Evolutionary conservation across 768 basidiomycete genomes (phyloP).

Genomic region (Naganishia antarctica): DNA sequence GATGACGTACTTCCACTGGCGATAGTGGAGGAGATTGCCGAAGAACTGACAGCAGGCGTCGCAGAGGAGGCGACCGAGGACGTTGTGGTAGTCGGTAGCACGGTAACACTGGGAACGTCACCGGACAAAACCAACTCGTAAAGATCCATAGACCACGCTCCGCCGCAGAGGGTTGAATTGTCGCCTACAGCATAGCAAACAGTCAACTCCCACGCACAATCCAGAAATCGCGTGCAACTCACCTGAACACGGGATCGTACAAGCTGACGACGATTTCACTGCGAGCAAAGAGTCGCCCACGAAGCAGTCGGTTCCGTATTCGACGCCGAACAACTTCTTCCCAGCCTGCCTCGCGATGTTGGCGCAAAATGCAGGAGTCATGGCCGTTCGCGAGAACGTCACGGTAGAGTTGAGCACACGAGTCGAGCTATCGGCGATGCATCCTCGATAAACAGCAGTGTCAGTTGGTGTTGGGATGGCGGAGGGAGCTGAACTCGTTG

Average conservation of each 20-base stretch:
- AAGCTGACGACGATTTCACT: not conserved
- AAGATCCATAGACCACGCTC: not conserved
- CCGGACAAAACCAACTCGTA: too few relatives aligned
- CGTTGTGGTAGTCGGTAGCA: too few relatives aligned
- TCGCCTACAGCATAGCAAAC: too few relatives aligned
- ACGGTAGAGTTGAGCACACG: constrained; percentile 3
- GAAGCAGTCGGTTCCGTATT: not conserved
- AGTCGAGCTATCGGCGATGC: not conserved
- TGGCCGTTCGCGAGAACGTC: not conserved
- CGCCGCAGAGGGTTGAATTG: not conserved
- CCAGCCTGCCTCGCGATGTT: constrained; percentile 3
- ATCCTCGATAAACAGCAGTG: constrained; percentile 4
- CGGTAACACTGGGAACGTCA: too few relatives aligned
- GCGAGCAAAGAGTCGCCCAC: not conserved
- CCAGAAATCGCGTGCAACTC: not conserved
- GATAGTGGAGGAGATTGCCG: too few relatives aligned
- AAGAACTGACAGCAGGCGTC: too few relatives aligned
- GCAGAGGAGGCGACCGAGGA: too few relatives aligned
- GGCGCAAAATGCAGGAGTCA: not conserved
- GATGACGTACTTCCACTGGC: too few relatives aligned
- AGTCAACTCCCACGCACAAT: too few relatives aligned
- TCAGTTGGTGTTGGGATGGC: not conserved
- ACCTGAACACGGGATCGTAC: constrained; percentile 5
- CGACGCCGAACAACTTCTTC: not conserved
- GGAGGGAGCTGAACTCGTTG: too few relatives aligned